phyloP scores from a whole-genome alignment of 2,329 filamentous ascomycete species.

The Xylaria sp. region DNA sequence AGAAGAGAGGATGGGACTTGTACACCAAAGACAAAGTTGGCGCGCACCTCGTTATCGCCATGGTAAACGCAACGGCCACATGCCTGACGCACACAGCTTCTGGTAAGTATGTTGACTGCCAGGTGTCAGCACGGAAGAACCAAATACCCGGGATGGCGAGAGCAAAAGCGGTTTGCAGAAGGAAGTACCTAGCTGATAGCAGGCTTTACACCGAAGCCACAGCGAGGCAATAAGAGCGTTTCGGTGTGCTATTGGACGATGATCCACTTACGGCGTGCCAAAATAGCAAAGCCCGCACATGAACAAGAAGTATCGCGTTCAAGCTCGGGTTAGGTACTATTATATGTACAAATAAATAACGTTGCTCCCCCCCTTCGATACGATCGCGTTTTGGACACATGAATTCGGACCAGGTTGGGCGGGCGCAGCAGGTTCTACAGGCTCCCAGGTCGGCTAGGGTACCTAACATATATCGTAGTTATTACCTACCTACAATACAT shows the following conservation, averaged over 20 bases:
- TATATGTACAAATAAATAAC: not conserved
- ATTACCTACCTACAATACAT: not conserved
- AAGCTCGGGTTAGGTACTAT: not conserved
- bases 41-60: not conserved
- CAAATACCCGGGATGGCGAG: constrained; percentile 23
- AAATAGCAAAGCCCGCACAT: not conserved
- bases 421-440: not conserved
- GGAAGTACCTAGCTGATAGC: not conserved
- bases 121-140: constrained; percentile 38
- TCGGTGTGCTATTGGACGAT: not conserved
- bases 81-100: constrained; percentile 3
- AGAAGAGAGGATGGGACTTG: not conserved
- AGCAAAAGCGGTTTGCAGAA: not conserved
- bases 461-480: too few species aligned
- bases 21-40: not conserved
- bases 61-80: not conserved
- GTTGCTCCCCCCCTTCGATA: not conserved
- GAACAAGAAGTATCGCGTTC: not conserved
- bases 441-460: not conserved
- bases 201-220: not conserved
- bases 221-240: constrained; percentile 5
- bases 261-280: not conserved
- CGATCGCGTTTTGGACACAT: not conserved
- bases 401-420: not conserved
- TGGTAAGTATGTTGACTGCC: constrained; percentile 4